Evolutionary conservation across 192 early-diverging fungal species (phyloP).

Genomic region (Coemansia sp.): DNA sequence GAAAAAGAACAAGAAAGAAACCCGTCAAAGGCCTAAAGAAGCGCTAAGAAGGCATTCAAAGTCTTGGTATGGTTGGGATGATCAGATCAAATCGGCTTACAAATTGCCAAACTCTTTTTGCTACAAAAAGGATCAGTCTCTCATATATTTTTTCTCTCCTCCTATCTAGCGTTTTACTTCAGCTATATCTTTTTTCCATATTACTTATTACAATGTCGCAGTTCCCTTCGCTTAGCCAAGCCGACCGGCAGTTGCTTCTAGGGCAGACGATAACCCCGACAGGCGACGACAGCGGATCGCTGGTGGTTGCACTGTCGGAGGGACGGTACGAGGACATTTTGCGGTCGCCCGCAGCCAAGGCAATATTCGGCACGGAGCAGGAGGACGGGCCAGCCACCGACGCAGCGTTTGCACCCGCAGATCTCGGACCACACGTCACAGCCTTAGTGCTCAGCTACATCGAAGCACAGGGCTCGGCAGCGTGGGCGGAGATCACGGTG

Average conservation of each 20-base stretch:
- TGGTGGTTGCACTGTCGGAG: slow-evolving; percentile 18
- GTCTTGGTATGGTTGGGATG: neutral
- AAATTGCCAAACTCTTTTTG: neutral
- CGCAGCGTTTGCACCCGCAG: slow-evolving; percentile 38
- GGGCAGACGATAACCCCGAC: slow-evolving; percentile 15
- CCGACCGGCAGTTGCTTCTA: slow-evolving; percentile 23
- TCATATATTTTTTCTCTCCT: neutral
- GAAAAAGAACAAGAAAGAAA: neutral
- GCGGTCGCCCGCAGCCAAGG: slow-evolving; percentile 40
- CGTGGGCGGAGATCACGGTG: slow-evolving; percentile 26
- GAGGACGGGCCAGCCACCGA: slow-evolving; percentile 13
- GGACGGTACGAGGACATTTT: slow-evolving; percentile 58
- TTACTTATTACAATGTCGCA: neutral
- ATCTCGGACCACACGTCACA: slow-evolving; percentile 38
- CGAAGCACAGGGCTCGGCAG: slow-evolving; percentile 8
- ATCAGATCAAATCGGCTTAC: neutral
- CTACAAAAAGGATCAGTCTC: neutral
- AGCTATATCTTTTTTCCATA: neutral
- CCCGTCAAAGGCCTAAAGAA: neutral
- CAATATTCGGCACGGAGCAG: slow-evolving; percentile 57
- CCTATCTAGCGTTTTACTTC: neutral
- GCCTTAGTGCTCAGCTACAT: slow-evolving; percentile 9
- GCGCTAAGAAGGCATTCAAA: neutral
- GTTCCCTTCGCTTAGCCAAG: neutral
- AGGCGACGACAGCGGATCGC: neutral